Evolutionary conservation across 2,329 filamentous ascomycete species (phyloP).

Genomic region (Trichoderma atroviride): DNA sequence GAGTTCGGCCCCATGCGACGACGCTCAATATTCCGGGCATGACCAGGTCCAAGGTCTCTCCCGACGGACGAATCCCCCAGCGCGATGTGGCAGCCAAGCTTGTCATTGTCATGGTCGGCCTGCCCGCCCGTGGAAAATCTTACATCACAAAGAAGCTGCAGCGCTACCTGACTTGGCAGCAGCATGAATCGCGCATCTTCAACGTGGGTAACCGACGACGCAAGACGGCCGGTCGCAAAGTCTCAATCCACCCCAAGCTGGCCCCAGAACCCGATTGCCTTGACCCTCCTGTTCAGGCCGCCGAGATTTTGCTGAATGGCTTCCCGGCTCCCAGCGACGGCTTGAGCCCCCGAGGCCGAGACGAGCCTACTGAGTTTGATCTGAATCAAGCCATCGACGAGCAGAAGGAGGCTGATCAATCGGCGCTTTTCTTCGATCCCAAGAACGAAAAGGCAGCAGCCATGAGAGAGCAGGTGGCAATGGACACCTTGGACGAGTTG

Average conservation of each 20-base stretch:
- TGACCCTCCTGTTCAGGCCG: constrained; percentile 54
- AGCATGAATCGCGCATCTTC: constrained; percentile 94
- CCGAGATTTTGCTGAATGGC: constrained; percentile 62
- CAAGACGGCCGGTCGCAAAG: constrained; percentile 66
- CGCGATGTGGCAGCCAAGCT: constrained; percentile 95
- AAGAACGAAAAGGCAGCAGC: constrained; percentile 79
- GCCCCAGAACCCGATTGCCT: constrained; percentile 42
- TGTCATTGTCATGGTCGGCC: constrained; percentile 96
- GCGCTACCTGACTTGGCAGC: constrained; percentile 93
- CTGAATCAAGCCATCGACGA: constrained; percentile 36
- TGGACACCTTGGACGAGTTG: constrained; percentile 90
- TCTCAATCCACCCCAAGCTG: constrained; percentile 40
- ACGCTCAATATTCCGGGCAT: constrained; percentile 96
- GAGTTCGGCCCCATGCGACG: constrained; percentile 80
- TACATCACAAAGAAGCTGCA: constrained; percentile 99
- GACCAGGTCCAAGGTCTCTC: constrained; percentile 92
- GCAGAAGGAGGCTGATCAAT: constrained; percentile 71
- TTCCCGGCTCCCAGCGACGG: constrained; percentile 41
- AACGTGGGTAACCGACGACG: constrained; percentile 93
- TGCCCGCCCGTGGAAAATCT: constrained; percentile 93
- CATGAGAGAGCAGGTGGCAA: constrained; percentile 86
- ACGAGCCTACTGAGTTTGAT: constrained; percentile 45
- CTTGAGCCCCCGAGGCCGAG: constrained; percentile 34
- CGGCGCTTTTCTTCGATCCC: constrained; percentile 91
- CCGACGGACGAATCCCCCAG: constrained; percentile 90